phyloP scores from a whole-genome alignment of 2,329 filamentous ascomycete genomes.

The Cyphellophora europaea region DNA sequence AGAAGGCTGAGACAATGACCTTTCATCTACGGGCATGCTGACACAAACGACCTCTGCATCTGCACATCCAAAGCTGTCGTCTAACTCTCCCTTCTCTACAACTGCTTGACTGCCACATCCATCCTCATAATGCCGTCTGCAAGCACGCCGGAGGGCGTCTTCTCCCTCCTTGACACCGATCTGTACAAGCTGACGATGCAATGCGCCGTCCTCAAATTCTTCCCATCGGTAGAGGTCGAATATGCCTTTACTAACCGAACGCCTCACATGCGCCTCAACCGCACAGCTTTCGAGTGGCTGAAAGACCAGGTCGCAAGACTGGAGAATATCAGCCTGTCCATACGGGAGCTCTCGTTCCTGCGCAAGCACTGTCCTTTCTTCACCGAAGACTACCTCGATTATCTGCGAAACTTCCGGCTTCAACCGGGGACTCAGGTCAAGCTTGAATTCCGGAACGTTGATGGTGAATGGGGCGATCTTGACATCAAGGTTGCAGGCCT shows the following conservation, averaged over 20 bases:
- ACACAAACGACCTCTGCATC: too few relatives aligned
- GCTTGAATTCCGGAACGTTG: conserved; percentile 56
- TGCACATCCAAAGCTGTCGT: too few relatives aligned
- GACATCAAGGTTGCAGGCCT: conserved; percentile 67
- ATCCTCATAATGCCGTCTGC: too few relatives aligned
- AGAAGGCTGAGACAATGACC: too few relatives aligned
- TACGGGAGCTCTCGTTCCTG: conserved; percentile 73
- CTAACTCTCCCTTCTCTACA: too few relatives aligned
- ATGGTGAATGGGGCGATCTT: conserved; percentile 60
- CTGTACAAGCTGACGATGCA: conserved; percentile 99
- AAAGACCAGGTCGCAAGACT: conserved; percentile 76
- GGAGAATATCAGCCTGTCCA: conserved; percentile 66
- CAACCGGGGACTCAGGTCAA: conserved; percentile 71
- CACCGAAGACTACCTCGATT: conserved; percentile 65
- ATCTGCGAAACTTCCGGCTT: conserved; percentile 72
- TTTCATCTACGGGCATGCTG: too few relatives aligned
- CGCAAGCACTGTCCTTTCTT: conserved; percentile 73
- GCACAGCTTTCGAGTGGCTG: conserved; percentile 77
- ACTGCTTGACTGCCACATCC: too few relatives aligned
- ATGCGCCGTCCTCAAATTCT: conserved; percentile 89
- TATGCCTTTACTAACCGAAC: conserved; percentile 96
- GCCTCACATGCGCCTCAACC: conserved; percentile 80
- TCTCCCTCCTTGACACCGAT: conserved; percentile 73
- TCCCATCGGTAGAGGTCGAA: conserved; percentile 68
- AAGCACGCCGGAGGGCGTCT: conserved; percentile 72